A percentile compares a stretch with the other conserved stretches of the same genome.
Conservation (phyloP, 257 asterid species). For the Nicotiana attenuata region DNA sequence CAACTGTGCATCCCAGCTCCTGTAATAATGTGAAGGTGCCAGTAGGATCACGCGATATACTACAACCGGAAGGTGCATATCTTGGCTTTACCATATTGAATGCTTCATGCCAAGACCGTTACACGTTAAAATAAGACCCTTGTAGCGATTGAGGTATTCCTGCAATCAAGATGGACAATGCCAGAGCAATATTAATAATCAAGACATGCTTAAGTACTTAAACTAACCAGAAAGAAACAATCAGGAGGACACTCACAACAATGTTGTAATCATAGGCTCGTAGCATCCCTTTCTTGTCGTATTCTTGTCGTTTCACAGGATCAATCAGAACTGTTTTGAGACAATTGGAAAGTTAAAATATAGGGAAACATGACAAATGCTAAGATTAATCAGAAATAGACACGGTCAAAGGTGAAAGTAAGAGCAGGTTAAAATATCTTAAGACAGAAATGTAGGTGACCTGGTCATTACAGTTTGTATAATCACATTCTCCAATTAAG, state of each 20-base stretch:
- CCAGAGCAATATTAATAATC: not conserved
- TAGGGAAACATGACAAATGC: not conserved
- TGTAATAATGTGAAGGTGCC: conserved; percentile 21
- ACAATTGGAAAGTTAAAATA: conserved; percentile 2
- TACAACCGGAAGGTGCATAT: not conserved
- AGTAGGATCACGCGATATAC: conserved; percentile 15
- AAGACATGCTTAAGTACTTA: not conserved
- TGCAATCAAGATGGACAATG: conserved; percentile 24
- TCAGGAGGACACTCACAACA: conserved; percentile 29
- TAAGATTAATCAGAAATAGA: not conserved
- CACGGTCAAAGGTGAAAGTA: not conserved
- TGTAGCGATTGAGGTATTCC: conserved; percentile 90
- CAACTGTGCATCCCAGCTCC: conserved; percentile 19
- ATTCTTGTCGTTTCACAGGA: conserved; percentile 79
- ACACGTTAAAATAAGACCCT: conserved; percentile 89
- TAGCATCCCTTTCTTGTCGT: conserved; percentile 76
- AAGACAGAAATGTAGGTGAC: not conserved
- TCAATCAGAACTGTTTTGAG: conserved; percentile 70
- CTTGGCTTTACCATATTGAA: conserved; percentile 53
- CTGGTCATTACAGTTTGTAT: not conserved
- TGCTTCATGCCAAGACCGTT: conserved; percentile 92
- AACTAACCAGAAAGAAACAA: not conserved
- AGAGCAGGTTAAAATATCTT: not conserved
- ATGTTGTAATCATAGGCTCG: conserved; percentile 58
- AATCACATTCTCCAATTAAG: not conserved